Base-by-base conservation (phyloP, 805 yeast species). In the Suhomyces sp. region DNA sequence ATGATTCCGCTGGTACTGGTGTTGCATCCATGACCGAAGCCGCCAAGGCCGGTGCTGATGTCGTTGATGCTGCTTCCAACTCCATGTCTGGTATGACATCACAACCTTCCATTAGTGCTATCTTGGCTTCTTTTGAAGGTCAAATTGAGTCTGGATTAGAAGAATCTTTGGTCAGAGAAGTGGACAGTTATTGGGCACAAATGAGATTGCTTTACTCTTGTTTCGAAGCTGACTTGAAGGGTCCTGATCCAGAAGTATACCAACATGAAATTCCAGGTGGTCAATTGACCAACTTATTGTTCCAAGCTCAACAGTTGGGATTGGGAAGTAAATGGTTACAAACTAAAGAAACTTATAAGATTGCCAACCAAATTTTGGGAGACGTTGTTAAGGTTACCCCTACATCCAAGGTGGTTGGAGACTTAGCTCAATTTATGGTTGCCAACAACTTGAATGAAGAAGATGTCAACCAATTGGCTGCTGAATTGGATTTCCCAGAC, bases 231-330 rank as follows among this genome's bases (percentile, higher is more conserved):
- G 97, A 93, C 59, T 78, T 93, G 64, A 93, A 93, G 77, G 98
- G 99, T 39, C 98, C 99, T 42, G 99, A 93, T 68, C 98, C 99
- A 53, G 98, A 93, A 67, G 98, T 93, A 39, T 93, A 93, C 68
- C 81, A 81, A 53, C 98, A 93, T 70, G 99, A 93, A 76, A 93
- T 93, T 50, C 99, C 99, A 40, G 99, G 99, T 74, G 99, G 99
- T 47, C 99, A 93, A 72, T 80, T 93, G 66, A 93, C 99, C 46
- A 93, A 93, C 75, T 74, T 93, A 69, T 69, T 95, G 52, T 93
- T 93, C 95, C 99, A 93, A 74, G 98, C 99, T 40, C 96, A 88
- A 68, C 98, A 95, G 70, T 88, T 93, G 56, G 99, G 99, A 42
- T 76, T 93, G 47, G 99, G 98, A 50, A 83, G 85, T 51, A 88